A percentile compares a stretch with the other conserved stretches of the same genome.
Evolutionary conservation across 208 protist species (phyloP).

Genomic region (Entamoeba invadens): DNA sequence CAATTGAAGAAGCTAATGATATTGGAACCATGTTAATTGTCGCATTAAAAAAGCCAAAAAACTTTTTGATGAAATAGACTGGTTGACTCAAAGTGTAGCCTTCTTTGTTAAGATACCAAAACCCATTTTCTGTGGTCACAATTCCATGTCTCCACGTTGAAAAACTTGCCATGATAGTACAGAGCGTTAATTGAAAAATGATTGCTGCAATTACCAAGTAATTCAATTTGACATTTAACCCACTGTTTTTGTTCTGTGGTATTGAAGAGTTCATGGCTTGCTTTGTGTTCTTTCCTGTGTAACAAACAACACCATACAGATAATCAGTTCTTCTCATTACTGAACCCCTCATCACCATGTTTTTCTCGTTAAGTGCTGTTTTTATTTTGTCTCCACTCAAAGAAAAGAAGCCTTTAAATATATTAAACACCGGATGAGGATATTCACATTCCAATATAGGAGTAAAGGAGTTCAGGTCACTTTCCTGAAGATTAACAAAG

Average conservation of each 20-base stretch:
- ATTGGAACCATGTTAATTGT: constrained; percentile 8
- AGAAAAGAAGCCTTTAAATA: not conserved
- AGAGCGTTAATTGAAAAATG: not conserved
- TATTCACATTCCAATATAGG: not conserved
- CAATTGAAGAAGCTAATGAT: constrained; percentile 9
- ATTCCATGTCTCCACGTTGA: not conserved
- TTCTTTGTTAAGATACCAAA: not conserved
- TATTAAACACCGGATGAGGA: not conserved
- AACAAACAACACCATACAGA: constrained; percentile 9
- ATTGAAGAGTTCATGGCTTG: constrained; percentile 4
- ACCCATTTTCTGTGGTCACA: not conserved
- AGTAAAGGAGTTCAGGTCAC: not conserved
- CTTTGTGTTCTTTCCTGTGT: constrained; percentile 28
- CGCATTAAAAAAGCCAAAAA: constrained; percentile 11
- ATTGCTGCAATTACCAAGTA: not conserved
- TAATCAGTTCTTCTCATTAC: not conserved
- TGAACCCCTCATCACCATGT: not conserved
- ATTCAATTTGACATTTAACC: constrained; percentile 14
- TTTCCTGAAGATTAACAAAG: not conserved
- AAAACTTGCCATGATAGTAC: not conserved
- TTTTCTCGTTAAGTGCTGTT: not conserved
- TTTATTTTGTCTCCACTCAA: not conserved
- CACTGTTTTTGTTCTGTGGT: not conserved
- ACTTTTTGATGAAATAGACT: not conserved
- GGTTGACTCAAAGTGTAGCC: not conserved